phyloP scores from a whole-genome alignment of 2,329 filamentous ascomycete genomes.

The Knufia petricola region DNA sequence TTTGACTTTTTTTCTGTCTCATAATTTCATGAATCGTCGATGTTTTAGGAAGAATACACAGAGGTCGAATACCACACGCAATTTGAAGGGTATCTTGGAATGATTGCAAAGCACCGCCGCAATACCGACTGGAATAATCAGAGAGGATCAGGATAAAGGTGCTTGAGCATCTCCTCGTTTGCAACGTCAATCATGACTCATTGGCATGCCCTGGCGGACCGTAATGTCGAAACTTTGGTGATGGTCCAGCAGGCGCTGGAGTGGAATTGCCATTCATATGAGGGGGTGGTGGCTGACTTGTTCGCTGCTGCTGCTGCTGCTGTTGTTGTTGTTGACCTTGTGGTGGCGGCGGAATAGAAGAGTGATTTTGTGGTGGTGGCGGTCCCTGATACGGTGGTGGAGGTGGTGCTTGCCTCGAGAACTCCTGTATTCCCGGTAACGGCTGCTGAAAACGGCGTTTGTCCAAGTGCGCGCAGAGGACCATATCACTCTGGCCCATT shows the following conservation, averaged over 20 bases:
- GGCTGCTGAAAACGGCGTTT: neutral
- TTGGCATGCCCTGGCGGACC: neutral
- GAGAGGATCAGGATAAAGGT: no score
- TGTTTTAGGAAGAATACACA: neutral
- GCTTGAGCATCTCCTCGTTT: no score
- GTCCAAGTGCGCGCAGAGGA: constrained; percentile 60
- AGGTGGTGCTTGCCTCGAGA: constrained; percentile 5
- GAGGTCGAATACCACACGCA: neutral
- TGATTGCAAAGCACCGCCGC: neutral
- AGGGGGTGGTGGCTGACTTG: neutral
- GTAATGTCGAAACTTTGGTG: neutral
- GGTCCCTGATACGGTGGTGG: neutral
- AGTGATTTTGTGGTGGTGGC: neutral
- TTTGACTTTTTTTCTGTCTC: neutral
- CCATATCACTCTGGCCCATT: constrained; percentile 65
- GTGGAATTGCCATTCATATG: neutral
- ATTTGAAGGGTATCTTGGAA: constrained; percentile 1
- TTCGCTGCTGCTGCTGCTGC: no score
- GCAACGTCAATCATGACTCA: neutral
- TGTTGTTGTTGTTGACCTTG: neutral
- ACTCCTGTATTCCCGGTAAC: constrained; percentile 9
- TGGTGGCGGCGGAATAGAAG: neutral
- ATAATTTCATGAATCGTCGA: no score
- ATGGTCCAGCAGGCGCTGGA: neutral
- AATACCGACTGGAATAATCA: neutral